phyloP scores from a whole-genome alignment of 2,329 filamentous ascomycete species.

The Nannizzia gypsea region DNA sequence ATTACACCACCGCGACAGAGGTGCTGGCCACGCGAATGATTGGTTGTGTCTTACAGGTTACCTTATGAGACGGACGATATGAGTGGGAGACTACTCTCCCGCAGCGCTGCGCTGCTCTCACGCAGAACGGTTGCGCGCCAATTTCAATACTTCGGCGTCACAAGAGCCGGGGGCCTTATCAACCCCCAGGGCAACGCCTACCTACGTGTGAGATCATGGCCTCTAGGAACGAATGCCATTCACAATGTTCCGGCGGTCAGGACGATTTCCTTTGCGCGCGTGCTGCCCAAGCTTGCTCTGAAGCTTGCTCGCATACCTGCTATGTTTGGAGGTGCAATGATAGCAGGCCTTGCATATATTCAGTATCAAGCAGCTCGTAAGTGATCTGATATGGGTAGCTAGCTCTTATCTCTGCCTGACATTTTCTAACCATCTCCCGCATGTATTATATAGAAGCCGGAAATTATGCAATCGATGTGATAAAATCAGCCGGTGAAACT shows the following conservation, averaged over 20 bases:
- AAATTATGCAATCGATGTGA: constrained; percentile 63
- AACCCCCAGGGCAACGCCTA: constrained; percentile 50
- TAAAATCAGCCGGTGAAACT: constrained; percentile 60
- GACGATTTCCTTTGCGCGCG: constrained; percentile 54
- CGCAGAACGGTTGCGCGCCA: constrained; percentile 52
- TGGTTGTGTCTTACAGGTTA: neutral
- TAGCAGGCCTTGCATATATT: constrained; percentile 80
- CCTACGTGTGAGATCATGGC: constrained; percentile 41
- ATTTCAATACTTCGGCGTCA: constrained; percentile 45
- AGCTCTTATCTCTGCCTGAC: neutral
- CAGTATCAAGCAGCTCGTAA: constrained; percentile 88
- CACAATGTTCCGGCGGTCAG: constrained; percentile 62
- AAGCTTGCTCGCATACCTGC: constrained; percentile 83
- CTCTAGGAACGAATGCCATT: constrained; percentile 71
- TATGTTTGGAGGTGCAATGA: constrained; percentile 76
- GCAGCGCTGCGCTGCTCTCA: constrained; percentile 56
- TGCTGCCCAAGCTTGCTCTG: constrained; percentile 73
- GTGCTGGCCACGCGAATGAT: neutral
- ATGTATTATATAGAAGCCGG: constrained; percentile 51
- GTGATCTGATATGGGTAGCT: constrained; percentile 26
- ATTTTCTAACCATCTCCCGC: neutral
- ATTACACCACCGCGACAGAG: neutral
- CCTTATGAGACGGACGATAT: constrained; percentile 38
- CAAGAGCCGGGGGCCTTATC: constrained; percentile 57
- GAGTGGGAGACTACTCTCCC: constrained; percentile 65